Evolutionary conservation across 306 rosid species (phyloP).

Genomic region (Astragalus glycyphyllos): DNA sequence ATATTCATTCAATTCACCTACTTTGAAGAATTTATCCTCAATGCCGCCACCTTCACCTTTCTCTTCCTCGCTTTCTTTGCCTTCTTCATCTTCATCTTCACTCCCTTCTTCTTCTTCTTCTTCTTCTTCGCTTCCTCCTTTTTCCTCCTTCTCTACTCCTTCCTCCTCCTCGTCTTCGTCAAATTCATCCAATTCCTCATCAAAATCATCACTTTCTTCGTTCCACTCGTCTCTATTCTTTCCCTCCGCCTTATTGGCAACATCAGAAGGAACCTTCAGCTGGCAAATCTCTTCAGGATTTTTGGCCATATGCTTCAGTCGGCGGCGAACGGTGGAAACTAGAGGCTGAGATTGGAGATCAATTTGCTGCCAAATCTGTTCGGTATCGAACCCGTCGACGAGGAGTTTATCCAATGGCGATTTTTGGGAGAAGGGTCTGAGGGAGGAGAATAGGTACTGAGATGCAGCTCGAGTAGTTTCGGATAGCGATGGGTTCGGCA

Average conservation of each 20-base stretch:
- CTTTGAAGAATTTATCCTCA: slow-evolving; percentile 76
- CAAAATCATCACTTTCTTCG: slow-evolving; percentile 54
- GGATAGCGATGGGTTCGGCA: slow-evolving; percentile 56
- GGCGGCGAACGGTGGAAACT: slow-evolving; percentile 66
- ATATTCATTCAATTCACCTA: slow-evolving; percentile 71
- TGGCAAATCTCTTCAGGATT: slow-evolving; percentile 58
- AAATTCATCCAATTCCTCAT: slow-evolving; percentile 56
- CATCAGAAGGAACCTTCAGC: slow-evolving; percentile 47
- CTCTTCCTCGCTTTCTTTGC: slow-evolving; percentile 8
- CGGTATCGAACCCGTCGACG: slow-evolving; percentile 82
- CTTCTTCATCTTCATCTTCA: slow-evolving; percentile 21
- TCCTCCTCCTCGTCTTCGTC: slow-evolving; percentile 50
- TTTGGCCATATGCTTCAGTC: slow-evolving; percentile 61
- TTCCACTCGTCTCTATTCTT: background rate
- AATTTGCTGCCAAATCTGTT: slow-evolving; percentile 98
- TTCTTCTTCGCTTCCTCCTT: slow-evolving; percentile 13
- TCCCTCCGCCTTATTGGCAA: slow-evolving; percentile 39
- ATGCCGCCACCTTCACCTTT: slow-evolving; percentile 55
- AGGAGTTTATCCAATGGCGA: slow-evolving; percentile 77
- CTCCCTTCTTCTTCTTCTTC: slow-evolving; percentile 39
- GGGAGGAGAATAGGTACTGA: slow-evolving; percentile 65
- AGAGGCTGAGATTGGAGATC: slow-evolving; percentile 89
- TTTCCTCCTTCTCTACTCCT: slow-evolving; percentile 2
- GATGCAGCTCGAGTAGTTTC: slow-evolving; percentile 74
- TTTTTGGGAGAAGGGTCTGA: slow-evolving; percentile 69